A percentile compares a stretch with the other conserved stretches of the same genome.
Conservation (phyloP, 2,329 filamentous ascomycete genomes). For the Penicillium italicum region DNA sequence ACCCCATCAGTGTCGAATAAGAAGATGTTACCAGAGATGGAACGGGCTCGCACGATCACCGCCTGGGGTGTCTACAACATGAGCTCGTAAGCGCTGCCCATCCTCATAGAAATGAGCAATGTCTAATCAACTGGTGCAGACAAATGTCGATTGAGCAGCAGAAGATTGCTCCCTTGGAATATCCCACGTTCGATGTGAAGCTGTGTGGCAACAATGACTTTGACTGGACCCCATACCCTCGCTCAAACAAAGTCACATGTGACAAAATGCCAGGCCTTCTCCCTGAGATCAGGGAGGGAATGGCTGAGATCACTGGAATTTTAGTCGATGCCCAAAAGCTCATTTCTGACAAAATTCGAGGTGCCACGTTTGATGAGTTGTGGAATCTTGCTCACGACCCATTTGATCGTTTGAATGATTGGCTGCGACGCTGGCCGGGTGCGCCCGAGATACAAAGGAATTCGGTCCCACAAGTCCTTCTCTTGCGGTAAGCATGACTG, state of each 20-base stretch:
- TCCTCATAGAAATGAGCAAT: not conserved
- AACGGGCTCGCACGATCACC: constrained; percentile 24
- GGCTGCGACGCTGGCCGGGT: constrained; percentile 22
- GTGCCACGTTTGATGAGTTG: constrained; percentile 13
- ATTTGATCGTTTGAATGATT: constrained; percentile 24
- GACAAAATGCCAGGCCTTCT: constrained; percentile 26
- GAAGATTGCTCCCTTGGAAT: constrained; percentile 18
- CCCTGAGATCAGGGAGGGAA: constrained; percentile 22
- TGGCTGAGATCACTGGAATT: constrained; percentile 24
- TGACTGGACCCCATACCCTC: constrained; percentile 35
- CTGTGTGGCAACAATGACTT: constrained; percentile 16
- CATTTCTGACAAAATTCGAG: constrained; percentile 17
- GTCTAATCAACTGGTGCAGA: constrained; percentile 19
- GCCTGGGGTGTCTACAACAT: constrained; percentile 33
- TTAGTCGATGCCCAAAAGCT: constrained; percentile 25
- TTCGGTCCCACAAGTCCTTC: constrained; percentile 27
- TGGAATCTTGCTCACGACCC: constrained; percentile 17
- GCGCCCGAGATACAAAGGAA: constrained; percentile 15
- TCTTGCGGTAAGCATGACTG: constrained; percentile 27
- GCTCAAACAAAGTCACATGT: constrained; percentile 28
- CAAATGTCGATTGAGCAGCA: constrained; percentile 29
- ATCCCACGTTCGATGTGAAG: constrained; percentile 18
- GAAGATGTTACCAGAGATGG: constrained; percentile 14
- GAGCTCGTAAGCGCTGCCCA: constrained; percentile 25
- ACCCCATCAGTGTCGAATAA: constrained; percentile 11